Conservation (phyloP, 306 rosid genomes). For the Pachyrhizus erosus region DNA sequence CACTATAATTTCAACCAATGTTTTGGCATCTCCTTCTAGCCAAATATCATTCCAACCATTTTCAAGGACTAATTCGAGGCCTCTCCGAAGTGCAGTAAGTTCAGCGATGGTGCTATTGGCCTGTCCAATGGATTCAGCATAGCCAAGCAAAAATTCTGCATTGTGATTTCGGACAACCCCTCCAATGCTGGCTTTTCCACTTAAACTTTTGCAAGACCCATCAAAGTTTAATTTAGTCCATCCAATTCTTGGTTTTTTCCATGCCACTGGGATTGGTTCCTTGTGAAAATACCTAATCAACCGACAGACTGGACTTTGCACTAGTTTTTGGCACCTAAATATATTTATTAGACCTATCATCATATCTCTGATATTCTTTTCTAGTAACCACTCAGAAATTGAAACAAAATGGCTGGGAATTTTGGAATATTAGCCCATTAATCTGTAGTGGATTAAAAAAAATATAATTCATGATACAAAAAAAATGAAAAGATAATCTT, state of each 20-base stretch:
- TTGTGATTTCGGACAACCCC: slow-evolving; percentile 70
- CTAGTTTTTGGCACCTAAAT: slow-evolving; percentile 49
- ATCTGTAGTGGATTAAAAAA: not conserved
- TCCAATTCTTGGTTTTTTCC: slow-evolving; percentile 74
- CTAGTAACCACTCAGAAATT: not conserved
- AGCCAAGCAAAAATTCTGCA: slow-evolving; percentile 77
- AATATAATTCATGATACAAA: not conserved
- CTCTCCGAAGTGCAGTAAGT: slow-evolving; percentile 60
- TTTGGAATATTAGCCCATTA: not conserved
- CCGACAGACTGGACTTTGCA: slow-evolving; percentile 46
- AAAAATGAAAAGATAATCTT: not conserved
- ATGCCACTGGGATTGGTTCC: slow-evolving; percentile 64
- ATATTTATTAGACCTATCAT: slow-evolving; percentile 52
- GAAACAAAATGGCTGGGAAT: not conserved
- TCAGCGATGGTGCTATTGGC: slow-evolving; percentile 77
- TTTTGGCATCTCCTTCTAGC: slow-evolving; percentile 80
- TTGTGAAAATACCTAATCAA: slow-evolving; percentile 51
- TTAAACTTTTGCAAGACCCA: slow-evolving; percentile 62
- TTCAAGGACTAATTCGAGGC: slow-evolving; percentile 72
- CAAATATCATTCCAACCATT: slow-evolving; percentile 77
- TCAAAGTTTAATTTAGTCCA: slow-evolving; percentile 79
- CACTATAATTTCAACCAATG: slow-evolving; percentile 62
- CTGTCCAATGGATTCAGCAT: slow-evolving; percentile 66
- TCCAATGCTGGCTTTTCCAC: slow-evolving; percentile 68
- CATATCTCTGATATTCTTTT: not conserved